phyloP scores from a whole-genome alignment of 495 filamentous ascomycete genomes.

The Podospora comata region DNA sequence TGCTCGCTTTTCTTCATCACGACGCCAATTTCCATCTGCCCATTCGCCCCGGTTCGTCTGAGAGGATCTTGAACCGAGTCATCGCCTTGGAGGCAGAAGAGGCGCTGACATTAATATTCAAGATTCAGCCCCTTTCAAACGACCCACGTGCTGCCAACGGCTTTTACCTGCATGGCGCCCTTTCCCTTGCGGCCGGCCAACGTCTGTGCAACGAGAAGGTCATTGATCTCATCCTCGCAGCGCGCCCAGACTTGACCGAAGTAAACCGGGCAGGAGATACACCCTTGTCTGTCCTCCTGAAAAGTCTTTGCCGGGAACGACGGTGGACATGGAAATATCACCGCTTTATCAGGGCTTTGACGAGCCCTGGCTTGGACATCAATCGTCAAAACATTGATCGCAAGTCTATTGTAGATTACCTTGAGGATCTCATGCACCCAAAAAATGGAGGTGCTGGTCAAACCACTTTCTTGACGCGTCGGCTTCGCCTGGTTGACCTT shows the following conservation, averaged over 20 bases:
- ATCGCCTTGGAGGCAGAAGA: constrained; percentile 12
- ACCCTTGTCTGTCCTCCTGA: constrained; percentile 23
- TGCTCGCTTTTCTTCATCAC: constrained; percentile 19
- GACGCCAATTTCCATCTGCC: constrained; percentile 20
- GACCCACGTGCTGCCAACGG: constrained; percentile 18
- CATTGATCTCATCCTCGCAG: constrained; percentile 17
- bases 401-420: constrained; percentile 18
- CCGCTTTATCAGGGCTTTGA: constrained; percentile 21
- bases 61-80: constrained; percentile 19
- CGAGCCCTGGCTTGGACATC: constrained; percentile 20
- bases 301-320: constrained; percentile 14
- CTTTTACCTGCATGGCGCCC: constrained; percentile 21
- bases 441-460: constrained; percentile 2
- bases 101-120: constrained; percentile 16
- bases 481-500: constrained; percentile 18
- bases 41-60: neutral
- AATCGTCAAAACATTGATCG: constrained; percentile 22
- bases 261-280: constrained; percentile 20
- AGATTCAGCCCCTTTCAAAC: constrained; percentile 15
- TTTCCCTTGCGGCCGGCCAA: constrained; percentile 11
- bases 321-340: constrained; percentile 21
- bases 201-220: constrained; percentile 19
- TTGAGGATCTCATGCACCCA: constrained; percentile 19
- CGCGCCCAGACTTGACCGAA: constrained; percentile 17
- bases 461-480: constrained; percentile 21